A percentile compares a stretch with the other conserved stretches of the same genome.
phyloP scores from a whole-genome alignment of 1,139 yeast species.

The Hemisphaericaspora subhashii region DNA sequence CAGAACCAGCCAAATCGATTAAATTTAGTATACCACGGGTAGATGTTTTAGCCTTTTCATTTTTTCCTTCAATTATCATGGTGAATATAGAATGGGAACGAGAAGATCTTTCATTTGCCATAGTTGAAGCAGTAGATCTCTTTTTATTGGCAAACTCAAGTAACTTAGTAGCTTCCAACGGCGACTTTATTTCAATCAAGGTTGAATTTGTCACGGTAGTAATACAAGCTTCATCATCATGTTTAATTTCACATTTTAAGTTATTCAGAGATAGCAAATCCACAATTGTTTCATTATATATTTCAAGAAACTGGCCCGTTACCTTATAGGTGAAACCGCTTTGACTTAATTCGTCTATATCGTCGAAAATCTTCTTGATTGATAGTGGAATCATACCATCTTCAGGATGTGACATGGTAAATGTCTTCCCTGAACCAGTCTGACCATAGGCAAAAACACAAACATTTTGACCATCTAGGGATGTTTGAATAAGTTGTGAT shows the following conservation, averaged over 20 bases:
- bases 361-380: conserved; percentile 66
- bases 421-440: conserved; percentile 96
- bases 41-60: conserved; percentile 47
- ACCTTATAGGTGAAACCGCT: conserved; percentile 69
- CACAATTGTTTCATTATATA: conserved; percentile 77
- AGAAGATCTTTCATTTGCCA: conserved; percentile 75
- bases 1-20: conserved; percentile 88
- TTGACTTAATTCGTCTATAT: conserved; percentile 48
- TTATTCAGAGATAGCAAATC: conserved; percentile 52
- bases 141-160: conserved; percentile 57
- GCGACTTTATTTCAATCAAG: conserved; percentile 45
- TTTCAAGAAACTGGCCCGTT: conserved; percentile 81
- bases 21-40: conserved; percentile 68
- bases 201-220: conserved; percentile 66
- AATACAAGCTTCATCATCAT: conserved; percentile 51
- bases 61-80: conserved; percentile 57
- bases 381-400: conserved; percentile 88
- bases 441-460: conserved; percentile 98
- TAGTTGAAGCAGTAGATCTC: conserved; percentile 81
- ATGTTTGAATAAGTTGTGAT: conserved; percentile 84
- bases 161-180: conserved; percentile 50
- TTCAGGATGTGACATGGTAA: conserved; percentile 72
- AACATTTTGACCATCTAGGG: conserved; percentile 87
- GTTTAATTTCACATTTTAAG: conserved; percentile 68
- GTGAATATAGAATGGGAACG: conserved; percentile 73